Conservation (phyloP, 306 rosid species). For the Quillaja saponaria region DNA sequence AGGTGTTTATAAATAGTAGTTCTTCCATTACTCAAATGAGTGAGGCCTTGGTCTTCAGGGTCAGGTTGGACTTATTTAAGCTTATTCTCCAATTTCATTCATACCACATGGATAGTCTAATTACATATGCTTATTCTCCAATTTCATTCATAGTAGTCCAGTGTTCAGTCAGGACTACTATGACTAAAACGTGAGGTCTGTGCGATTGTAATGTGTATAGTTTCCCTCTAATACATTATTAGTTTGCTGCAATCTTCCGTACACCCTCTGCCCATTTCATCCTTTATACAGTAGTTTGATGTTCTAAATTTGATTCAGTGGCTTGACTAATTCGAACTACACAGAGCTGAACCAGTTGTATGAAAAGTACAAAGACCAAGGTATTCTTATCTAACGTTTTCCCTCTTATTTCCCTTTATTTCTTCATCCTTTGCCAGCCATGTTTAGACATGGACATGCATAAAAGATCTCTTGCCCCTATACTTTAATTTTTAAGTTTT, state of each 20-base stretch:
- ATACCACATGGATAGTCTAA: no score
- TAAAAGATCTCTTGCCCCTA: no score
- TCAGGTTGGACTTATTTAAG: no score
- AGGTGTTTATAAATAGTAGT: no score
- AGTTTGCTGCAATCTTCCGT: not conserved
- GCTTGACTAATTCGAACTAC: slow-evolving; percentile 94
- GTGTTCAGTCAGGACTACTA: no score
- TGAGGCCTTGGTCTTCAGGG: no score
- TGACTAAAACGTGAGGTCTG: no score
- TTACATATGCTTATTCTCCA: no score
- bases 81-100: no score
- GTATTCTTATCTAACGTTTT: slow-evolving; percentile 38
- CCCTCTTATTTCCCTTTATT: not conserved
- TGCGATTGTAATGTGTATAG: not conserved
- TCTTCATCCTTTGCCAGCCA: not conserved
- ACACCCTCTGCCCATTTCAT: not conserved
- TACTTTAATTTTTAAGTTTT: no score
- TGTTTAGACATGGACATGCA: not conserved
- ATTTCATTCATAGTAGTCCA: no score
- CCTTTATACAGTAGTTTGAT: slow-evolving; percentile 8
- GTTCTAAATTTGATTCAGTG: slow-evolving; percentile 60
- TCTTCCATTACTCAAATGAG: not conserved
- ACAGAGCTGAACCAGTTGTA: slow-evolving; percentile 87
- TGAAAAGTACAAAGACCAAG: slow-evolving; percentile 80
- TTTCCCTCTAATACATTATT: not conserved